Percentiles rank a stretch among this genome's conserved stretches.
Conservation (phyloP, 805 yeast species). For the Pichia sporocuriosa region DNA sequence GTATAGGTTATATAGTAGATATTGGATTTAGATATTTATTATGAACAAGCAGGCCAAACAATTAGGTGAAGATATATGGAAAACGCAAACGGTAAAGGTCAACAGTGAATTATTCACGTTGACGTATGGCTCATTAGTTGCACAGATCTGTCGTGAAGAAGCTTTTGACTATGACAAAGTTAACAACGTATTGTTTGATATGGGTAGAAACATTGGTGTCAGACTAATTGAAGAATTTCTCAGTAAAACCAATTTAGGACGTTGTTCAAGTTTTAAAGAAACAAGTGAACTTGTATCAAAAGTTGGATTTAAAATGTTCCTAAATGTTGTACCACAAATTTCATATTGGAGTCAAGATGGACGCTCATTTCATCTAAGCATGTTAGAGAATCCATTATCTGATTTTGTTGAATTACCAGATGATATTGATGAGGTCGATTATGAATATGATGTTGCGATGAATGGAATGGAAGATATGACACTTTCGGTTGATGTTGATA, state of each 20-base stretch:
- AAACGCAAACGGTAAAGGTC: conserved; percentile 76
- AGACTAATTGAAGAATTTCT: conserved; percentile 88
- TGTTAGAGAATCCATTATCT: conserved; percentile 84
- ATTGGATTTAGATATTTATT: no score
- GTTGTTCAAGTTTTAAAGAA: conserved; percentile 74
- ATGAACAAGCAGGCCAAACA: conserved; percentile 13
- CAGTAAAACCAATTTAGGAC: conserved; percentile 76
- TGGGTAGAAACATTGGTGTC: conserved; percentile 95
- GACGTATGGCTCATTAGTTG: conserved; percentile 90
- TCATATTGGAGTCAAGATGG: conserved; percentile 71
- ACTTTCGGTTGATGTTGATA: background rate
- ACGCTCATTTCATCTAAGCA: conserved; percentile 62
- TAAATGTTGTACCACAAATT: conserved; percentile 67
- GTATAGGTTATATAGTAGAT: no score
- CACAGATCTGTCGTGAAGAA: conserved; percentile 82
- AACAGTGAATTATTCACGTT: conserved; percentile 91
- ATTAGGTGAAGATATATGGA: conserved; percentile 89
- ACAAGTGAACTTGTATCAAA: conserved; percentile 83
- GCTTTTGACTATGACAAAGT: conserved; percentile 70
- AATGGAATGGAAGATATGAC: conserved; percentile 40
- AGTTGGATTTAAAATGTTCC: conserved; percentile 83
- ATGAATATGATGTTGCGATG: conserved; percentile 63
- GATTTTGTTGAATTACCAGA: conserved; percentile 93
- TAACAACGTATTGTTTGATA: conserved; percentile 74
- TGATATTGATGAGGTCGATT: conserved; percentile 32